These are phyloP conservation scores for Pterocarpus macrocarpus DNA, from an alignment of 306 rosid genomes.

Conservation along the genomic window DNA sequence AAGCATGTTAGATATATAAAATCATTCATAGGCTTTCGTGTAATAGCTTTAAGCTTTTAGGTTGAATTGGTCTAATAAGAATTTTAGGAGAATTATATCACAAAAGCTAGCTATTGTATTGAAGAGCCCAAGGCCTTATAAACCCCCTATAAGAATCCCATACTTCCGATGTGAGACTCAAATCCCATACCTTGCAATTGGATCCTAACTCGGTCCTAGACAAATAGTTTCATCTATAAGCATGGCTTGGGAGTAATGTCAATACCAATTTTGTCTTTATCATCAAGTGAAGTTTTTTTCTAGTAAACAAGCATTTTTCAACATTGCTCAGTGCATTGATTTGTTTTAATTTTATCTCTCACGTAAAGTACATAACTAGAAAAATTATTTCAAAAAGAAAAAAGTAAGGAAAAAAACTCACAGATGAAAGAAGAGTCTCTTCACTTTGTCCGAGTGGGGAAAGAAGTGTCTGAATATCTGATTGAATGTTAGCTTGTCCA, in stretches of 20 bases:
- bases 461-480: constrained; percentile 87
- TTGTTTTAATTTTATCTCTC: constrained; percentile 36
- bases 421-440: constrained; percentile 79
- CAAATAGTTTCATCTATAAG: constrained; percentile 30
- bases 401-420: constrained; percentile 51
- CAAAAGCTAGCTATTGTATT: no score
- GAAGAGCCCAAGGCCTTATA: no score
- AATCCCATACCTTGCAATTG: no score
- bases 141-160: no score
- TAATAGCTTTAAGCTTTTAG: constrained; percentile 25
- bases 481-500: constrained; percentile 78
- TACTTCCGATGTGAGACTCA: no score
- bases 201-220: background rate
- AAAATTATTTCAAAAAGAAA: background rate
- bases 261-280: constrained; percentile 19
- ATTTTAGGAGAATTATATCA: no score
- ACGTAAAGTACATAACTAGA: constrained; percentile 30
- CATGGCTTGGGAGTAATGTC: constrained; percentile 14
- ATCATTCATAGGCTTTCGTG: no score
- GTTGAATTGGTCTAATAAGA: no score
- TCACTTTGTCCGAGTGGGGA: constrained; percentile 77
- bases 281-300: constrained; percentile 18
- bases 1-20: no score
- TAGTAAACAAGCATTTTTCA: constrained; percentile 18
- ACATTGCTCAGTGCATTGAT: constrained; percentile 22